Base-by-base conservation (phyloP, 306 rosid species). In the Hippophae rhamnoides region DNA sequence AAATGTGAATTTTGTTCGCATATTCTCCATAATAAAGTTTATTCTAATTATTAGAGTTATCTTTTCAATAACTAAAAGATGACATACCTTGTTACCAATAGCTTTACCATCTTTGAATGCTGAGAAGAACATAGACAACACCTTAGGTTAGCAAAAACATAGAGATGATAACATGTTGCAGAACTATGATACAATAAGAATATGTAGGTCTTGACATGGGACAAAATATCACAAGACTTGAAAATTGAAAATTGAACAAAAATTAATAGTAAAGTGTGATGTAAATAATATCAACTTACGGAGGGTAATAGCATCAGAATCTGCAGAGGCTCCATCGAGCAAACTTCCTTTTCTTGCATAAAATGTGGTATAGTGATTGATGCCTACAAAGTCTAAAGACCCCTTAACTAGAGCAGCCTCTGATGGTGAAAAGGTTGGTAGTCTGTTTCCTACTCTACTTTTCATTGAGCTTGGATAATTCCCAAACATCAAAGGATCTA, bases 361-460 rank as follows among this genome's bases (percentile, higher is more conserved):
- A 66, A 60, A 76, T 2, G 99, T 86, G 41, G 97, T 93, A 80
- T 88, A 93, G 77, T 93, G 96, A 69, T 93, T 93, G 45, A 93
- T 93, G 56, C 95, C 99, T 8, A 93, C 85, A 73, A 93, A 93
- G 74, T 93, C 97, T 68, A 82, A 46, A 42, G 99, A 93, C 51
- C 95, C 88, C 56, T 82, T 80, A 9, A 90, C 11, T 46, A 82
- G 74, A 58, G 62, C 7, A 10, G 81, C 40, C 77, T 90, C 71
- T 1, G 67, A 50, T 38, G 43, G 45, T 3, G 94, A 54, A 75
- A 86, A 90, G n/a, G 46, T 62, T 53, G 97, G 95, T 45, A 90
- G 69, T 51, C 95, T 67, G 40, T 38, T 67, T 49, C 83, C 83
- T 0, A 78, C 86, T 52, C 83, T 78, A 26, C 50, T 75, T 75